Base-by-base conservation (phyloP, 2,329 filamentous ascomycete genomes). In the Helotiales sp. region DNA sequence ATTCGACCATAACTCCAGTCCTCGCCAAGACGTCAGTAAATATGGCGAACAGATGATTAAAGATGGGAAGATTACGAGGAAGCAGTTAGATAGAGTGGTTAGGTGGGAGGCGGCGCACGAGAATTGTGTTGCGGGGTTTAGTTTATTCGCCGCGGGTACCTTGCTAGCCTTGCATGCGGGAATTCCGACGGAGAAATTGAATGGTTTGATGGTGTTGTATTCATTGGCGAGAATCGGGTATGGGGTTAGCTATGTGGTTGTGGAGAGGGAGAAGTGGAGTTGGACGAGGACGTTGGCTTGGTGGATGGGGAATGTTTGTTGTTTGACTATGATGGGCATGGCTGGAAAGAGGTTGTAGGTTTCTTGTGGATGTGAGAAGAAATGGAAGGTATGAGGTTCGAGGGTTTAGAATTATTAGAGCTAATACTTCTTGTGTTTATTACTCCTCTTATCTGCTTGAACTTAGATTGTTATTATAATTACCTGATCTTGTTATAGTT, bases 1-100 rank as follows among this genome's bases (percentile, higher is more conserved):
- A 25, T 66, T 80, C 59, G 78, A 81, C 68, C 77, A 81, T 68
- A 76, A 81, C 46, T 71, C 67, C 22, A 75, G 72, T 36, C 79
- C 79, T 0, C 73, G 78, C 22, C 70, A 78, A 57, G 79, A 81
- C 62, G 67, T 81, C 2, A 62, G 56, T 51, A 77, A 76, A 62
- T 79, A 77, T 65, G 78, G 77, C 52, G 72, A 74, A 2, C 67
- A 65, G 5, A 76, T 76, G 8, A 73, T 79, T 15, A 66, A 64
- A 5, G 73, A 75, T 2, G 76, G 76, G 3, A 78, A 78, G 61
- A 69, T 81, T 42, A 78, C 74, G 0, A 72, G 71, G 34, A 61
- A 57, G 24, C 74, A 77, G 58, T 69, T 80, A 15, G 68, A 74
- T 2, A 75, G 73, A 69, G 64, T 81, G 17, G 72, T 71, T 50